These are phyloP conservation scores for Microdochium bolleyi DNA, from an alignment of 2,329 filamentous ascomycete species.

Conservation along the genomic window DNA sequence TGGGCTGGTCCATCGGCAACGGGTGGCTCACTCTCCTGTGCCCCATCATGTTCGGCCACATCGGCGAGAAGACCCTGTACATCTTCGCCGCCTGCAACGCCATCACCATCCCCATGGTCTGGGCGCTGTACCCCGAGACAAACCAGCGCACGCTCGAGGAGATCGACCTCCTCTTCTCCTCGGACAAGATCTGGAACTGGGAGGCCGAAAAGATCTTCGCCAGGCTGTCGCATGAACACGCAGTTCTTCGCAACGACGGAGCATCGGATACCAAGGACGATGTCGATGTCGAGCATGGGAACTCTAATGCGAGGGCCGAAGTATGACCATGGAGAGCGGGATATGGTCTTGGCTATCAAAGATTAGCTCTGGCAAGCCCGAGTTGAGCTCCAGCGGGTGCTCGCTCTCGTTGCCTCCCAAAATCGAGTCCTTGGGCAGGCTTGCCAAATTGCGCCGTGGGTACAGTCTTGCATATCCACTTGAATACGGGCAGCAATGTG, in stretches of 20 bases:
- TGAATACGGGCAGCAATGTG: too few relatives aligned
- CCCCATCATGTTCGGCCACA: constrained; percentile 26
- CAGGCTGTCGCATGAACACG: constrained; percentile 52
- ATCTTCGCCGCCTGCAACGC: constrained; percentile 64
- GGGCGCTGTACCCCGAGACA: constrained; percentile 67
- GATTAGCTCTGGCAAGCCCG: too few relatives aligned
- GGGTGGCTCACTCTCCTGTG: constrained; percentile 40
- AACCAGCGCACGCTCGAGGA: constrained; percentile 69
- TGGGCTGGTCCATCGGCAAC: constrained; percentile 71
- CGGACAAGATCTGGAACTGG: constrained; percentile 61
- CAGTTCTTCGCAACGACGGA: constrained; percentile 23
- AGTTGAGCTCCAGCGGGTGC: too few relatives aligned
- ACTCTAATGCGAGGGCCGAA: not conserved
- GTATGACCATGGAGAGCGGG: too few relatives aligned
- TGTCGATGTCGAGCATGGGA: not conserved
- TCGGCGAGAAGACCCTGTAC: constrained; percentile 65
- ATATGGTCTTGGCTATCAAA: too few relatives aligned
- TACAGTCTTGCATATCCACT: too few relatives aligned
- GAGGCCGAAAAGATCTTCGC: constrained; percentile 59
- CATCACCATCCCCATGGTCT: constrained; percentile 60
- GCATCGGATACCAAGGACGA: not conserved
- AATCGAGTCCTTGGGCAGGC: too few relatives aligned
- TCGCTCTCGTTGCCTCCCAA: too few relatives aligned
- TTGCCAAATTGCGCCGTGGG: too few relatives aligned
- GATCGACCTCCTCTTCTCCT: constrained; percentile 66